Percentiles rank a stretch among this genome's conserved stretches.
Conservation (phyloP, 768 basidiomycete species). For the Scleroderma bovista region DNA sequence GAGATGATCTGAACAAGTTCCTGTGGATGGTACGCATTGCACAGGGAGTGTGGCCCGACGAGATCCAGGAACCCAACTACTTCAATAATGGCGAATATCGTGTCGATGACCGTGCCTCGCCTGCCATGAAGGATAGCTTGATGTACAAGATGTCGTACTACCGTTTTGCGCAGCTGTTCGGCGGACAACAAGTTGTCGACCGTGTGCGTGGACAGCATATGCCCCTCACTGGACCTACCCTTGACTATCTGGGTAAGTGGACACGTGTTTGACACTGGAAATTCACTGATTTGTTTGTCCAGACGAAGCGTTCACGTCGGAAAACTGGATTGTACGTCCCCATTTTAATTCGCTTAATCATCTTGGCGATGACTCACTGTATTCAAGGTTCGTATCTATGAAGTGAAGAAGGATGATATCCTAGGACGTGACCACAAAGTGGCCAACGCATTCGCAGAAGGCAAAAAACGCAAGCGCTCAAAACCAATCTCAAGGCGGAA, state of each 20-base stretch:
- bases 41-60: slow-evolving; percentile 97
- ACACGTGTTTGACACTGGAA: slow-evolving; percentile 1
- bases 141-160: slow-evolving; percentile 99
- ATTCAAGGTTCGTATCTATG: slow-evolving; percentile 78
- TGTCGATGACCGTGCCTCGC: slow-evolving; percentile 78
- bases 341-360: background rate
- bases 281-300: slow-evolving; percentile 3
- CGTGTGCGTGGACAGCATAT: slow-evolving; percentile 86
- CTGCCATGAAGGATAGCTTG: slow-evolving; percentile 89
- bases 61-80: slow-evolving; percentile 92
- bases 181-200: slow-evolving; percentile 66
- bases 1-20: slow-evolving; percentile 99
- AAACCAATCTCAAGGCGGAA: slow-evolving; percentile 63
- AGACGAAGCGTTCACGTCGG: slow-evolving; percentile 98
- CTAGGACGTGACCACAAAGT: slow-evolving; percentile 87
- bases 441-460: slow-evolving; percentile 78
- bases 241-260: slow-evolving; percentile 81
- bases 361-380: background rate
- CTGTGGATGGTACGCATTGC: slow-evolving; percentile 97
- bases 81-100: slow-evolving; percentile 95
- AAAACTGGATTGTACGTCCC: slow-evolving; percentile 93
- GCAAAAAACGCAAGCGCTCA: slow-evolving; percentile 84
- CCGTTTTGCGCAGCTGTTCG: slow-evolving; percentile 88
- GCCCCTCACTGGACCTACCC: slow-evolving; percentile 68
- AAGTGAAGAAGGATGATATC: slow-evolving; percentile 90